Evolutionary conservation across 352 stramenopile species (phyloP).

Genomic region (Pythium brachiatum): DNA sequence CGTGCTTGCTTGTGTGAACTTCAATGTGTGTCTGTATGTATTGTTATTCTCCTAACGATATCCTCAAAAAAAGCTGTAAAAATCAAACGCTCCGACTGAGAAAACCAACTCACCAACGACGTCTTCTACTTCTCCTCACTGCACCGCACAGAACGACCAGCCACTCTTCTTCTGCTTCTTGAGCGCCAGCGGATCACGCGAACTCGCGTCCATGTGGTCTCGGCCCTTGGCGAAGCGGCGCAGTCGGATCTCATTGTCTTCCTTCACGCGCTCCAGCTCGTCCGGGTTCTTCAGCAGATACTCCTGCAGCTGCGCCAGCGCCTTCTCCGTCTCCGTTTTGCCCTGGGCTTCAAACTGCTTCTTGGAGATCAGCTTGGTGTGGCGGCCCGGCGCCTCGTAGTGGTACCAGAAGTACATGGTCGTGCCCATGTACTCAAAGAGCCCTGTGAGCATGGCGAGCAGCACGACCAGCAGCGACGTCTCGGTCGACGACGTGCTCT

Average conservation of each 20-base stretch:
- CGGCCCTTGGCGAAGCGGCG: constrained; percentile 75
- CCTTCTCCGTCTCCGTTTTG: constrained; percentile 71
- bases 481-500: constrained; percentile 81
- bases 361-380: constrained; percentile 71
- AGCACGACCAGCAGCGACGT: constrained; percentile 69
- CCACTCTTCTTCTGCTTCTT: constrained; percentile 18
- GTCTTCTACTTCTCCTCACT: constrained; percentile 6
- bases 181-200: constrained; percentile 34
- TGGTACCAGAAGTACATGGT: constrained; percentile 84
- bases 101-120: background rate
- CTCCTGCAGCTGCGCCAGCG: constrained; percentile 57
- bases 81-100: background rate
- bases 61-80: constrained; percentile 2
- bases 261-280: constrained; percentile 71
- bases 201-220: constrained; percentile 70
- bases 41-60: background rate
- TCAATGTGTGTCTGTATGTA: background rate
- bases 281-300: constrained; percentile 71
- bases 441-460: constrained; percentile 58
- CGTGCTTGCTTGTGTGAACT: background rate
- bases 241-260: constrained; percentile 79
- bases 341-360: constrained; percentile 70
- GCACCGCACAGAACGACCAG: constrained; percentile 18
- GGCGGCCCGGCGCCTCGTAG: constrained; percentile 62
- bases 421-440: constrained; percentile 71